Evolutionary conservation across 768 basidiomycete genomes (phyloP).

Genomic region (Coprinopsis sp.): DNA sequence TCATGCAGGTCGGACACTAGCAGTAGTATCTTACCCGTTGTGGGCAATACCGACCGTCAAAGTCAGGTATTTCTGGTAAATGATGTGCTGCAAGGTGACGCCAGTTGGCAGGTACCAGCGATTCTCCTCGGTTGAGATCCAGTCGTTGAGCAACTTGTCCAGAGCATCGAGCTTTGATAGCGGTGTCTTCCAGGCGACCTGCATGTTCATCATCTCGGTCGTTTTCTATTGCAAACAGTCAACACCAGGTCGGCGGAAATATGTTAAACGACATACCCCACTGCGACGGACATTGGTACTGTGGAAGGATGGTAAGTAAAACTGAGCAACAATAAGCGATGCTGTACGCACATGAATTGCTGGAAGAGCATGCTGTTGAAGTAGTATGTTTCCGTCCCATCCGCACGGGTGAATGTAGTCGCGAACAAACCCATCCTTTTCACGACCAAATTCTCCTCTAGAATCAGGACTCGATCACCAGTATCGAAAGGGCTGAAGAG

Average conservation of each 20-base stretch:
- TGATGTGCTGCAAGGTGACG: slow-evolving; percentile 58
- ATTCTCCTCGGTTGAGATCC: slow-evolving; percentile 76
- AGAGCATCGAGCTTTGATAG: slow-evolving; percentile 66
- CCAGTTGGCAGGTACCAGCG: slow-evolving; percentile 75
- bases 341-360: slow-evolving; percentile 60
- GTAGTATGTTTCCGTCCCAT: slow-evolving; percentile 78
- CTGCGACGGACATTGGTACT: slow-evolving; percentile 74
- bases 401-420: slow-evolving; percentile 67
- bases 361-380: slow-evolving; percentile 73
- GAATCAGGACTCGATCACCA: slow-evolving; percentile 57
- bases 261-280: slow-evolving; percentile 37
- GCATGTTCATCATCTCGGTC: slow-evolving; percentile 61
- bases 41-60: slow-evolving; percentile 62
- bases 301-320: slow-evolving; percentile 1
- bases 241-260: slow-evolving; percentile 10
- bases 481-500: slow-evolving; percentile 68
- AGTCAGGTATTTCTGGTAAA: slow-evolving; percentile 61
- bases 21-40: slow-evolving; percentile 34
- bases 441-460: slow-evolving; percentile 67
- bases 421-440: slow-evolving; percentile 81
- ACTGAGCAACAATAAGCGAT: slow-evolving; percentile 1
- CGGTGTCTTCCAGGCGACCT: slow-evolving; percentile 73
- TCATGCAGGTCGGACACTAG: not conserved
- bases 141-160: slow-evolving; percentile 62
- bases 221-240: slow-evolving; percentile 48